Base-by-base conservation (phyloP, 805 yeast species). In the Isabelozyma pseudorhagii region DNA sequence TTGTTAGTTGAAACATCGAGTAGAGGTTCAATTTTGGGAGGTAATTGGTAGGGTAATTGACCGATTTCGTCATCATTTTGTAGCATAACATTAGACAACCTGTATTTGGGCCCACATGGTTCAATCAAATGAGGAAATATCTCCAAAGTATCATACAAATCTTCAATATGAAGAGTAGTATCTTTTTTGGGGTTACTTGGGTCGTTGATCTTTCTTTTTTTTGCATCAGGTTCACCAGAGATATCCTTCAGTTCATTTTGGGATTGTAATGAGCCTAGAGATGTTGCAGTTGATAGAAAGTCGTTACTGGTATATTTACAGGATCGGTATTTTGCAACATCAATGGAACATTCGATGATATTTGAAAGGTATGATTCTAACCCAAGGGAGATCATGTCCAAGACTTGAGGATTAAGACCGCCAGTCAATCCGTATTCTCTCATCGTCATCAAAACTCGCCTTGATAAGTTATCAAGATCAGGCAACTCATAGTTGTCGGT, bases 391-490 rank as follows among this genome's bases (percentile, higher is more conserved):
- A 92, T 64, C 15, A 94, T 71, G 48, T 91, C 96, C n/a, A 88
- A 80, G 5, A 87, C 88, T 17, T 83, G 84, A n/a, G 84, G 78
- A 42, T 83, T 84, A n/a, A 93, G 75, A 13, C 84, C 82, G 0
- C 96, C 96, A 0, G 91, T 77, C 8, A 94, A 71, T 0, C 99
- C 99, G 62, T 90, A 83, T 60, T 94, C 98, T 58, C 97, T 78
- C 55, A 94, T 86, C 8, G 87, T 83, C 60, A 96, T 94, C 17
- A 84, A 68, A 77, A 94, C 83, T 46, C 91, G 77, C 10, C 83
- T 71, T 46, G 82, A 80, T 42, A 94, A 67, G 38, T 78, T 78
- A 43, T 84, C 91, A 40, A 77, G 75, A 55, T 93, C 98, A 0
- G 97, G 97, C 5, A 94, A 66, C 54, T 92, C 92, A 62, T 77